phyloP scores from a whole-genome alignment of 805 yeast genomes.

The Candida schatavii region DNA sequence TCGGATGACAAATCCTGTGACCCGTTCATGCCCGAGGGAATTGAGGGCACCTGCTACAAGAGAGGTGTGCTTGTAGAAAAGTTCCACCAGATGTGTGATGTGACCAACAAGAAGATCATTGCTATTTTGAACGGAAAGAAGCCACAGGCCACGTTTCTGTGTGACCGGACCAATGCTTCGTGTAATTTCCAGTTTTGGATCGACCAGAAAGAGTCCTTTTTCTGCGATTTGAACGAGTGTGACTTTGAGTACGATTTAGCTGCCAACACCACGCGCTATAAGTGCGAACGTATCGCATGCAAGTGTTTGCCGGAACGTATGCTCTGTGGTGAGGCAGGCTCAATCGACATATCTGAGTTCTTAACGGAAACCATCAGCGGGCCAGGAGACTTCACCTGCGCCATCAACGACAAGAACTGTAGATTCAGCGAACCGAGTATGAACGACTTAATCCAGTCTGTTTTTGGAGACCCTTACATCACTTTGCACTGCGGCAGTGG shows the following conservation, averaged over 20 bases:
- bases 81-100: conserved; percentile 90
- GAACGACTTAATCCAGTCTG: conserved; percentile 86
- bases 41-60: conserved; percentile 85
- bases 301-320: conserved; percentile 87
- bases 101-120: conserved; percentile 83
- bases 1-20: conserved; percentile 71
- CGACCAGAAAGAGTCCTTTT: conserved; percentile 84
- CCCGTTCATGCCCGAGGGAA: conserved; percentile 80
- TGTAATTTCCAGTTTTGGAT: conserved; percentile 98
- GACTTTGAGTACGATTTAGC: conserved; percentile 59
- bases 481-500: conserved; percentile 79
- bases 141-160: conserved; percentile 91
- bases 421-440: conserved; percentile 90
- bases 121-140: conserved; percentile 73
- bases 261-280: conserved; percentile 68
- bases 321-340: conserved; percentile 92
- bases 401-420: conserved; percentile 59
- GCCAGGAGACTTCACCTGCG: conserved; percentile 90
- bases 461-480: conserved; percentile 93
- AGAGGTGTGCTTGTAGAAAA: conserved; percentile 79
- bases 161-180: conserved; percentile 59
- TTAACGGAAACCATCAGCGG: conserved; percentile 85
- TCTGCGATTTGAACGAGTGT: conserved; percentile 79
- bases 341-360: conserved; percentile 92
- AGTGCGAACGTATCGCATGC: conserved; percentile 77